These are phyloP conservation scores for Annona squamosa DNA, from an alignment of 164 flowering plant species.

Conservation along the genomic window DNA sequence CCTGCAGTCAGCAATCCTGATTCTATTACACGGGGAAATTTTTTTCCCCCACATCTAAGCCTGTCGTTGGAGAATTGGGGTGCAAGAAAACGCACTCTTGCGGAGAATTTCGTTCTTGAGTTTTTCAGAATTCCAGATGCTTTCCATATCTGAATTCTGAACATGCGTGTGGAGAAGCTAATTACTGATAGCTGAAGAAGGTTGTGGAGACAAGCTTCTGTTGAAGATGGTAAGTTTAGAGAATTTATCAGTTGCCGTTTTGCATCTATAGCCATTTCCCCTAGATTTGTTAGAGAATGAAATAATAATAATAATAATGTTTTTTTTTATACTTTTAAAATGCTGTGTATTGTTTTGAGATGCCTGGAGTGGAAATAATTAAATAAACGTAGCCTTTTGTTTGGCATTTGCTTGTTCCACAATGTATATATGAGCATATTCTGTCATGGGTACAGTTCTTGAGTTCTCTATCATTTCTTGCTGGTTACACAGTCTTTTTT, in stretches of 20 bases:
- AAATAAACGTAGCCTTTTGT: background rate
- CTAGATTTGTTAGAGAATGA: constrained; percentile 3
- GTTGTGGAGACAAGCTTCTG: constrained; percentile 4
- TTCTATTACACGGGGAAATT: too few species aligned
- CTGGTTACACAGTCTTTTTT: too few species aligned
- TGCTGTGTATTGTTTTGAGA: background rate
- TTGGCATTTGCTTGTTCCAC: background rate
- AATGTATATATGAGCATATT: background rate
- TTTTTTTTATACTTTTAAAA: background rate
- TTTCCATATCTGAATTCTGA: background rate
- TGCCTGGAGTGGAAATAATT: constrained; percentile 3
- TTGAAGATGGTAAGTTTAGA: constrained; percentile 2
- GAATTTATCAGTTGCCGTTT: background rate
- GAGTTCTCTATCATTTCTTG: background rate
- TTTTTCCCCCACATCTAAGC: too few species aligned
- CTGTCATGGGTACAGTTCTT: background rate
- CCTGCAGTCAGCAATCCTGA: too few species aligned
- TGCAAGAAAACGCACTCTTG: background rate
- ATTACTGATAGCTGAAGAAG: background rate
- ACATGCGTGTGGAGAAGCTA: constrained; percentile 13
- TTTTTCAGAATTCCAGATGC: background rate
- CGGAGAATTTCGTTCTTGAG: background rate
- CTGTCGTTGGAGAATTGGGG: background rate
- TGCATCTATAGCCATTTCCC: constrained; percentile 1
- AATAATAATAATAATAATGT: background rate